Evolutionary conservation across 192 early-diverging fungal species (phyloP).

Genomic region (Kickxella alabastrina): DNA sequence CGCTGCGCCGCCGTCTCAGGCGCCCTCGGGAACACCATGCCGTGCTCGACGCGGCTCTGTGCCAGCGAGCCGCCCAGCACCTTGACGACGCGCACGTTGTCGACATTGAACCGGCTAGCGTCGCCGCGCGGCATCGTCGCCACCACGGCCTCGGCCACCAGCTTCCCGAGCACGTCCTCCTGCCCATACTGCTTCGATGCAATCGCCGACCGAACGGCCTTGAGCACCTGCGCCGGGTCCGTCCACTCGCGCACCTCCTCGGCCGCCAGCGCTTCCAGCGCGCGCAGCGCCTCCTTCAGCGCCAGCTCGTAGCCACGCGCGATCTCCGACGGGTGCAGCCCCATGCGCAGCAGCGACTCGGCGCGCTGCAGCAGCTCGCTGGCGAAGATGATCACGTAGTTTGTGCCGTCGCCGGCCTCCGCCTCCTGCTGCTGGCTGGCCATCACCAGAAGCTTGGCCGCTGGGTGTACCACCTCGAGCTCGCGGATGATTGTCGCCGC

Average conservation of each 20-base stretch:
- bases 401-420: slow-evolving; percentile 95
- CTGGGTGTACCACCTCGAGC: slow-evolving; percentile 96
- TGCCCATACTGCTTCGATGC: slow-evolving; percentile 95
- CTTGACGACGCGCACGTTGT: slow-evolving; percentile 95
- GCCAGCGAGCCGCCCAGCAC: slow-evolving; percentile 87
- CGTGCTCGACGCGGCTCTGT: slow-evolving; percentile 85
- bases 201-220: slow-evolving; percentile 76
- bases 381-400: slow-evolving; percentile 91
- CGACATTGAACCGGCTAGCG: slow-evolving; percentile 86
- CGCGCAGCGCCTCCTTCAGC: slow-evolving; percentile 71
- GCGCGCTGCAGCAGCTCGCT: slow-evolving; percentile 94
- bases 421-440: slow-evolving; percentile 96
- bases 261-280: slow-evolving; percentile 71
- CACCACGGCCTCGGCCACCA: slow-evolving; percentile 81
- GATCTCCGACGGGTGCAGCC: slow-evolving; percentile 91
- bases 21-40: slow-evolving; percentile 96
- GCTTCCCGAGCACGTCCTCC: slow-evolving; percentile 76
- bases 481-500: slow-evolving; percentile 98
- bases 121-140: slow-evolving; percentile 85
- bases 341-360: slow-evolving; percentile 89
- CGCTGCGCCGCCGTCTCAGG: slow-evolving; percentile 72
- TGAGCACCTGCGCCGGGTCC: slow-evolving; percentile 59
- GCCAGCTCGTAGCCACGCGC: slow-evolving; percentile 93
- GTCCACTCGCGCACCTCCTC: slow-evolving; percentile 57
- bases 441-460: slow-evolving; percentile 93